Base-by-base conservation (phyloP, 352 stramenopile species). In the Phytophthora lateralis region DNA sequence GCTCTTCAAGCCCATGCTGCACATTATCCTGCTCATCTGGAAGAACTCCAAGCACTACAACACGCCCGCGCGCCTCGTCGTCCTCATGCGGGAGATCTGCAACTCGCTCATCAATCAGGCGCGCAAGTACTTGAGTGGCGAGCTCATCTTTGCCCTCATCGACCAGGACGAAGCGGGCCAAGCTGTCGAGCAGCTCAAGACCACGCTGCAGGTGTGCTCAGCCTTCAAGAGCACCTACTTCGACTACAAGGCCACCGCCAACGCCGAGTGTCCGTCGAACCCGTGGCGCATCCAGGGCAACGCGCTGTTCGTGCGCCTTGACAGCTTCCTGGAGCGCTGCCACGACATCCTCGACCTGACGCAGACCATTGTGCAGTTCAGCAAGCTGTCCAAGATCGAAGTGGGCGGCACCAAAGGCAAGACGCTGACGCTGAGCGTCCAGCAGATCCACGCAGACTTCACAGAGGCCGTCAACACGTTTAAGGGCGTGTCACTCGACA, bases 11-110 rank as follows among this genome's bases (percentile, higher is more conserved):
- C 97, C 97, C n/a, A 98, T 98, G 80, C 76, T 99, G 14, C 96
- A 99, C 69, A 98, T 98, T 52, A 97, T 99, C 12, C 80, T 99
- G 58, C 75, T 99, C 18, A 99, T 99, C 61, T 99, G 97, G 97
- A 99, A 99, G 73, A 98, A 99, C 78, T 99, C 94, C 21, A 97
- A 97, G 72, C 91, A 99, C 75, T 99, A 99, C 89, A 99, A 99
- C 75, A 99, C 95, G 7, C 93, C 97, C 0, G 93, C 92, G 18
- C 77, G 97, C 0, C 84, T 99, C 30, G 97, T 99, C 1, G 95
- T 99, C 34, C 78, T 99, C 41, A 98, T 99, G 79, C 86, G 95
- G 37, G 94, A 99, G 78, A 98, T 99, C 58, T 99, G 96, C 82
- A 99, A 99, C 75, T 97, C 90, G 12, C 73, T 99, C 5, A 98